Evolutionary conservation across 805 yeast species (phyloP).

Genomic region (Debaryomyces castellii): DNA sequence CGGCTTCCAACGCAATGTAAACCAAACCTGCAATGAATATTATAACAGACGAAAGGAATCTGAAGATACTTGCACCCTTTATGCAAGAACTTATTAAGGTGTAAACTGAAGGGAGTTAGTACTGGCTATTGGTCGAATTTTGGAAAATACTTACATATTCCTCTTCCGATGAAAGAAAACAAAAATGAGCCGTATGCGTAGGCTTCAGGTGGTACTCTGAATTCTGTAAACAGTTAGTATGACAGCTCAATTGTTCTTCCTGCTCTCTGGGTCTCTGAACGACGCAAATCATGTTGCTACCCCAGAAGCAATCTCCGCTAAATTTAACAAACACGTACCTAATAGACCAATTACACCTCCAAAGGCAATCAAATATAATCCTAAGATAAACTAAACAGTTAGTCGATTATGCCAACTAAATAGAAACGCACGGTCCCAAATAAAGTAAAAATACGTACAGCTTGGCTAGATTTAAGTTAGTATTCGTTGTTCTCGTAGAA

Average conservation of each 20-base stretch:
- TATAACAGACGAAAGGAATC: constrained; percentile 57
- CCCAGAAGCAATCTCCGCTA: not conserved
- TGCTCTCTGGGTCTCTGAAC: too few species aligned
- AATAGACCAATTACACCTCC: constrained; percentile 55
- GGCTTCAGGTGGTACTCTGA: constrained; percentile 58
- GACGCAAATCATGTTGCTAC: too few species aligned
- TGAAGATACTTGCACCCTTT: constrained; percentile 52
- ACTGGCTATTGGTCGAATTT: not conserved
- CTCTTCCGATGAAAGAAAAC: constrained; percentile 75
- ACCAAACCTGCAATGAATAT: constrained; percentile 61
- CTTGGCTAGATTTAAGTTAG: constrained; percentile 28
- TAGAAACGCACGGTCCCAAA: too few species aligned
- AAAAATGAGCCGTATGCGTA: constrained; percentile 65
- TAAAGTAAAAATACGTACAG: constrained; percentile 23
- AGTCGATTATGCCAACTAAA: constrained; percentile 10
- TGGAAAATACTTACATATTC: constrained; percentile 50
- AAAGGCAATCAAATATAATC: constrained; percentile 54
- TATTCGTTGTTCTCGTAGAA: constrained; percentile 9
- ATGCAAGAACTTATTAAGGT: constrained; percentile 37
- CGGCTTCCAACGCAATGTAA: constrained; percentile 62
- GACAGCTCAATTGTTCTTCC: not conserved
- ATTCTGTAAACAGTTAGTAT: constrained; percentile 29
- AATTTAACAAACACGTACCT: constrained; percentile 28
- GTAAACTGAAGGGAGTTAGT: constrained; percentile 32
- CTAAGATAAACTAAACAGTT: constrained; percentile 49